phyloP scores from a whole-genome alignment of 371 early-diverging fungal genomes.

The Parasitella parasitica region DNA sequence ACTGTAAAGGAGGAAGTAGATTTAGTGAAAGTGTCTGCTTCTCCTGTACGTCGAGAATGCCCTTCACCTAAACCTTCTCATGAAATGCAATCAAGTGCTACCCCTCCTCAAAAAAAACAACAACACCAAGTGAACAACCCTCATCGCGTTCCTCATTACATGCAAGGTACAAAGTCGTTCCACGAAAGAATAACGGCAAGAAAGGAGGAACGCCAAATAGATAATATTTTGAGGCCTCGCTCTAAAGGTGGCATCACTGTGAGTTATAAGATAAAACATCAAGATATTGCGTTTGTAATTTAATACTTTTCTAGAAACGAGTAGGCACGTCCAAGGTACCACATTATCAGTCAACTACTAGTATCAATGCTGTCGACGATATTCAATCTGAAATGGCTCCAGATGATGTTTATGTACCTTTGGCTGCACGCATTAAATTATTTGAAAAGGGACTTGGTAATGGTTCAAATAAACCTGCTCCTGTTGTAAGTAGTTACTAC shows the following conservation, averaged over 20 bases:
- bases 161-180: conserved; percentile 18
- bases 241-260: conserved; percentile 12
- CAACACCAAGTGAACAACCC: background rate
- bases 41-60: background rate
- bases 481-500: conserved; percentile 4
- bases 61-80: background rate
- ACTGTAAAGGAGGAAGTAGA: background rate
- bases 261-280: background rate
- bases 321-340: conserved; percentile 18
- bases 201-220: background rate
- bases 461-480: conserved; percentile 10
- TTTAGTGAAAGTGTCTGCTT: background rate
- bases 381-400: conserved; percentile 17
- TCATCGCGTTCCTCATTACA: conserved; percentile 18
- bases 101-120: background rate
- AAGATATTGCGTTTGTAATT: background rate
- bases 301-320: conserved; percentile 16
- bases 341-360: conserved; percentile 13
- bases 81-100: background rate
- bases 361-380: conserved; percentile 18
- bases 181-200: background rate
- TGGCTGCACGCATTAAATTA: conserved; percentile 25
- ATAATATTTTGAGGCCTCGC: background rate
- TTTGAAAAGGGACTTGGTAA: conserved; percentile 28
- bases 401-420: conserved; percentile 19